Base-by-base conservation (phyloP, 768 basidiomycete genomes). In the Tephrocybe rancida region DNA sequence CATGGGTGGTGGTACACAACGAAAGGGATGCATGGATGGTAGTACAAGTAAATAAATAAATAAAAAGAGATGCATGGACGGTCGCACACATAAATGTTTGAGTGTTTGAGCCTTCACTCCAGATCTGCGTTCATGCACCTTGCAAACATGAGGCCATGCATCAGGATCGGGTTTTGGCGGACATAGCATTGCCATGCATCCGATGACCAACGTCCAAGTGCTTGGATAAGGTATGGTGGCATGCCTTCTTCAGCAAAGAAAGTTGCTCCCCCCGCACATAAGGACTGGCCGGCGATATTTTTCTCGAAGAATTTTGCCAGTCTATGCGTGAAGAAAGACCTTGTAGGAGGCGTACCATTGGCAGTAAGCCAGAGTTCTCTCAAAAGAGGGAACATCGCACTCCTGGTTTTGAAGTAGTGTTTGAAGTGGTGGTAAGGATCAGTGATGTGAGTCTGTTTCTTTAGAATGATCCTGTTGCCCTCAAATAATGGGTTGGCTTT, bases 201-300 rank as follows among this genome's bases (percentile, higher is more conserved):
- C 1, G 72, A 74, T 1, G 66, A 52, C 75, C 75, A 76, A 0
- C 71, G 59, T 0, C 74, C 74, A 0, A 61, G 44, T 0, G 62
- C 66, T 30, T 73, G 72, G 34, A 76, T 75, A 14, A 54, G 34
- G 35, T 63, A 52, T 1, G 64, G 61, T 1, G 70, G 48, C 4
- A 62, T 56, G 0, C 75, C 72, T 0, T 22, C 25, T 6, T 50
- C 48, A 0, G 73, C 73, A 3, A 69, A 61, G n/a, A 29, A 53
- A 0, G 75, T 77, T 0, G 74, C 72, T 1, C 74, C 73, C 1
- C 75, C 74, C 0, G 72, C 62, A 11, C 72, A 64, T 30, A 76
- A 30, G 0, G 73, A 76, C 27, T 79, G 77, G 1, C 76, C 77
- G 13, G 58, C 61, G 27, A 68, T 30, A 25, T 48, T 41, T 0